Evolutionary conservation across 805 yeast genomes (phyloP).

Genomic region (Candida nonsorbophila): DNA sequence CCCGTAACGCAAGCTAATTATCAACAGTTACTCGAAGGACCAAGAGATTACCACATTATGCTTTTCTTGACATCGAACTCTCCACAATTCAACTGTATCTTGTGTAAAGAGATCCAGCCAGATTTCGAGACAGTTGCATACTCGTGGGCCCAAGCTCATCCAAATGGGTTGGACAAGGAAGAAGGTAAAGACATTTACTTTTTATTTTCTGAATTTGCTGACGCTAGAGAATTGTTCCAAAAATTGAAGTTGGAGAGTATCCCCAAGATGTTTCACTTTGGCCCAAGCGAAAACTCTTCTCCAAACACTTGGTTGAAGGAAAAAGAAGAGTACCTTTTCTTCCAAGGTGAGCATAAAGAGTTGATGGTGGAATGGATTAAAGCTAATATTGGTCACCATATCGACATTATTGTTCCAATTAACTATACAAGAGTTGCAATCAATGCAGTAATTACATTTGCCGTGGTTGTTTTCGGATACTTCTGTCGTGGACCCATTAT

Average conservation of each 20-base stretch:
- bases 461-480: slow-evolving; percentile 21
- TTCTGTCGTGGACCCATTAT: too few species aligned
- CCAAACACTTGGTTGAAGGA: slow-evolving; percentile 22
- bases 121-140: slow-evolving; percentile 53
- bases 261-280: slow-evolving; percentile 66
- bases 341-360: slow-evolving; percentile 37
- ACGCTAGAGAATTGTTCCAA: slow-evolving; percentile 49
- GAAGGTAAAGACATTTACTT: slow-evolving; percentile 48
- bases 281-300: slow-evolving; percentile 40
- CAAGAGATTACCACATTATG: slow-evolving; percentile 65
- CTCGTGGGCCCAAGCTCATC: slow-evolving; percentile 53
- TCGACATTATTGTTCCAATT: slow-evolving; percentile 34
- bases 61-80: slow-evolving; percentile 69
- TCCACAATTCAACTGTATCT: slow-evolving; percentile 67
- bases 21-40: slow-evolving; percentile 51
- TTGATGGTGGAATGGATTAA: slow-evolving; percentile 33
- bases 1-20: slow-evolving; percentile 56
- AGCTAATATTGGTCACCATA: slow-evolving; percentile 25
- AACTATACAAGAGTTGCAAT: slow-evolving; percentile 36
- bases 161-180: slow-evolving; percentile 28
- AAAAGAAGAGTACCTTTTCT: slow-evolving; percentile 40
- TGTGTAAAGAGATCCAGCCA: slow-evolving; percentile 71
- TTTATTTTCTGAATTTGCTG: slow-evolving; percentile 67
- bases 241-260: slow-evolving; percentile 60
- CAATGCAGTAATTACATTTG: slow-evolving; percentile 20